Percentiles rank a stretch among this genome's conserved stretches.
These are phyloP conservation scores for Zangia roseola DNA, from an alignment of 768 basidiomycete genomes.

Conservation along the genomic window DNA sequence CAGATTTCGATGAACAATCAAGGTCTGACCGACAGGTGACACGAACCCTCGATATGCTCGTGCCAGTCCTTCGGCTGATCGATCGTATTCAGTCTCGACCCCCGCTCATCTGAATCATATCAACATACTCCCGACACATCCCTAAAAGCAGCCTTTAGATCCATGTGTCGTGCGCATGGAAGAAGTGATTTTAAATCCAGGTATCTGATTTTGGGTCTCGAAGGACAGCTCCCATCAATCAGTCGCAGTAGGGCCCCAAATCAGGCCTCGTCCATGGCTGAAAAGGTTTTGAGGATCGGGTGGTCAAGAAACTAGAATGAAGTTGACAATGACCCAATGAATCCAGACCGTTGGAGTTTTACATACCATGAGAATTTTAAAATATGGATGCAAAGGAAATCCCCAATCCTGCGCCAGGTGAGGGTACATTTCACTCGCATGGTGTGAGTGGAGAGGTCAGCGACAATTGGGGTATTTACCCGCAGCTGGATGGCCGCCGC, in stretches of 20 bases:
- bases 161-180: neutral
- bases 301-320: neutral
- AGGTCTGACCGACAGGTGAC: slow-evolving; percentile 1
- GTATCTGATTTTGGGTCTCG: neutral
- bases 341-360: slow-evolving; percentile 1
- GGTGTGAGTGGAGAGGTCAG: neutral
- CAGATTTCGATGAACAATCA: neutral
- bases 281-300: slow-evolving; percentile 2
- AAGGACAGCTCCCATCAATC: neutral
- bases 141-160: neutral
- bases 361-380: neutral
- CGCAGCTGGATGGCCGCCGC: too few species aligned
- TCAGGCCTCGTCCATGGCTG: neutral
- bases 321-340: neutral
- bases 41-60: slow-evolving; percentile 9
- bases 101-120: neutral
- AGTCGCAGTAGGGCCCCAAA: neutral
- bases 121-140: neutral
- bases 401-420: neutral
- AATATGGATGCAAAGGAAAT: neutral
- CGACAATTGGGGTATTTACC: too few species aligned
- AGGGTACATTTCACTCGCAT: too few species aligned
- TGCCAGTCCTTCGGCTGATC: slow-evolving; percentile 5
- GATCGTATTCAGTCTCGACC: slow-evolving; percentile 9
- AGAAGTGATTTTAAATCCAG: slow-evolving; percentile 18